Conservation (phyloP, 1,284 basidiomycete genomes). For the Mycena citricolor region DNA sequence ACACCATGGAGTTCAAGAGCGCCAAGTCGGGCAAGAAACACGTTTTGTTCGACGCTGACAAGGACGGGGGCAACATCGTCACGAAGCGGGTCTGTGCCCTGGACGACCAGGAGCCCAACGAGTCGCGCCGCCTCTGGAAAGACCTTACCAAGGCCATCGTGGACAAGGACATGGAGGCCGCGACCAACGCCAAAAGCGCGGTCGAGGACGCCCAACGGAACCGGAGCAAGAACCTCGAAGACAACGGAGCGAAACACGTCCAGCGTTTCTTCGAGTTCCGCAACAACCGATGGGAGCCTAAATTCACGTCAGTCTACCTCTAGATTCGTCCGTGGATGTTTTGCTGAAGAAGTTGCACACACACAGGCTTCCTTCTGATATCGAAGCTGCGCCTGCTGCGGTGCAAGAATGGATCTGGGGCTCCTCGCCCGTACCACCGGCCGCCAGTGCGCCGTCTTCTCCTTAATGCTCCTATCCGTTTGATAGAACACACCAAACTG, state of each 20-base stretch:
- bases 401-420: conserved; percentile 47
- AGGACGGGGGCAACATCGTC: conserved; percentile 69
- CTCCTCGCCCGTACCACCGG: conserved; percentile 18
- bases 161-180: conserved; percentile 89
- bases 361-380: conserved; percentile 13
- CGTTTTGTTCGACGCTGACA: conserved; percentile 82
- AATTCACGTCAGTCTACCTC: conserved; percentile 56
- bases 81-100: conserved; percentile 86
- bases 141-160: conserved; percentile 87
- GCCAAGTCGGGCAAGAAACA: conserved; percentile 69
- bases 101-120: conserved; percentile 86
- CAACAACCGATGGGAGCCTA: conserved; percentile 80
- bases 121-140: conserved; percentile 88
- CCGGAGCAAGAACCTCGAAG: conserved; percentile 74
- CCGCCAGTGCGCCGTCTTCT: conserved; percentile 4
- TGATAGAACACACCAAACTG: too few species aligned
- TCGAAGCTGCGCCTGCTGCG: conserved; percentile 16
- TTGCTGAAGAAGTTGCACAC: background rate
- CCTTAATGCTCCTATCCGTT: too few species aligned
- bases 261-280: conserved; percentile 83
- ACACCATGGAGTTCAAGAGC: conserved; percentile 85
- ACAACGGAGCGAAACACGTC: conserved; percentile 61
- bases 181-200: conserved; percentile 85
- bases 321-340: background rate
- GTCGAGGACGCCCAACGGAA: conserved; percentile 95